Evolutionary conservation across 495 filamentous ascomycete genomes (phyloP).

Genomic region (Xylaria longipes): DNA sequence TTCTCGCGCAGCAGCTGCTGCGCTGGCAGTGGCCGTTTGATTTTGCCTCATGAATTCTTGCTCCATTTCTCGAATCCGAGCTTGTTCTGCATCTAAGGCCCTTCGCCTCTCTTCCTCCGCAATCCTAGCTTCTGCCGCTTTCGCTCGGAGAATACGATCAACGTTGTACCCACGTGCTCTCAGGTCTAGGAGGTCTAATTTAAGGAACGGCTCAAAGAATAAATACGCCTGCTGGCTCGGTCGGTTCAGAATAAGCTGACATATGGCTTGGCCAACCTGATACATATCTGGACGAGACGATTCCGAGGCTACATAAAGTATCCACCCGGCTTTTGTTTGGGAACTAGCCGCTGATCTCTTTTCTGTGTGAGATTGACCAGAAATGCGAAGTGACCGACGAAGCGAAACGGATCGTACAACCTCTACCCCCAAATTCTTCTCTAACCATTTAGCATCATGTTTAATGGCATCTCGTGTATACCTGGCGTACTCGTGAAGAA

Average conservation of each 20-base stretch:
- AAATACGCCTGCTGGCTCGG: slow-evolving; percentile 85
- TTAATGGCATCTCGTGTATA: slow-evolving; percentile 71
- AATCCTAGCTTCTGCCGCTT: slow-evolving; percentile 82
- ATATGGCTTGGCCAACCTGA: slow-evolving; percentile 85
- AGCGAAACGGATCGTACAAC: slow-evolving; percentile 77
- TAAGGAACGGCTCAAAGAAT: slow-evolving; percentile 86
- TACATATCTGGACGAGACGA: slow-evolving; percentile 72
- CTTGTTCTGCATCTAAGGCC: slow-evolving; percentile 76
- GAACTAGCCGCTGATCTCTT: slow-evolving; percentile 68
- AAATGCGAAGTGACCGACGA: slow-evolving; percentile 72
- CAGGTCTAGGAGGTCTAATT: slow-evolving; percentile 74
- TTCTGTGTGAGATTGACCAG: slow-evolving; percentile 68
- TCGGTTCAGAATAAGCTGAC: slow-evolving; percentile 77
- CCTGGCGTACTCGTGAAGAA: slow-evolving; percentile 72
- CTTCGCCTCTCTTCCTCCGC: slow-evolving; percentile 81
- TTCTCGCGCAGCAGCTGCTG: slow-evolving; percentile 44
- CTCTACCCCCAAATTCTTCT: slow-evolving; percentile 81
- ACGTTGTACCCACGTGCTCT: slow-evolving; percentile 91
- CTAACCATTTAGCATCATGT: slow-evolving; percentile 86
- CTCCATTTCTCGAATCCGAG: slow-evolving; percentile 64
- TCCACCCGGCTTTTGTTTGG: slow-evolving; percentile 39
- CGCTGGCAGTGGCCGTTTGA: slow-evolving; percentile 32
- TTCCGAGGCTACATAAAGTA: slow-evolving; percentile 60
- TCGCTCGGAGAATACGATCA: slow-evolving; percentile 83
- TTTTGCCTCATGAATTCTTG: slow-evolving; percentile 59